Evolutionary conservation across 352 stramenopile species (phyloP), one percentile per base, ranked within the genome.

Genomic region (Pythium scleroteichum): DNA sequence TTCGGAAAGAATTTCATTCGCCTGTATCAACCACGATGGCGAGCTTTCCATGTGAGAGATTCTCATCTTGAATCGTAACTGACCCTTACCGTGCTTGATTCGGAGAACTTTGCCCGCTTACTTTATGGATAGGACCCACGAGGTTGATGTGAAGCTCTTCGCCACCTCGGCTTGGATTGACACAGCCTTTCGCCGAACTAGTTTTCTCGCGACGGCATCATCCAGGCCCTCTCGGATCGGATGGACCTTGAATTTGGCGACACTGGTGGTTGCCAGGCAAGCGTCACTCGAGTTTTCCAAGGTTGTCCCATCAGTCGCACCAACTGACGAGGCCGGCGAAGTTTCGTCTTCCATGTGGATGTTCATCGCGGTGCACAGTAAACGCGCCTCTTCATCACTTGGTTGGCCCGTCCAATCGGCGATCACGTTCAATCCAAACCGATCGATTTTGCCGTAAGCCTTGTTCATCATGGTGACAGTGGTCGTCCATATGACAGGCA

Each of bases 401-500:
- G 53, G 29, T 5, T 86, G 50, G 7, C 20, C 19, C 33, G 86
- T 49, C 66, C 62, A 82, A 17, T 44, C 26, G 2, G 68, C 71
- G 9, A 92, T 39, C 41, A 82, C 65, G 35, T 73, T 57, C 1
- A 90, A 45, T 4, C 55, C 33, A 33, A 92, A 79, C 12, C 71
- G 69, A 40, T 90, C 75, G 17, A 82, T 75, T 33, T 90, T 92
- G 41, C 73, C 71, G 14, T 78, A 80, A 13, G 74, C 67, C 50
- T 88, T 88, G 71, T 84, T 87, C 40, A 92, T 73, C 68, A 76
- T 76, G 4, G 44, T 35, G 12, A 90, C 13, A 24, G 66, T 66
- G 0, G 59, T 46, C 0, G 29, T 60, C 75, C 78, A 90, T 1
- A 88, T 39, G 14, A 58, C 54, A 13, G 62, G 64, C 16, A 82